phyloP scores from a whole-genome alignment of 148 eudicot genomes.

The Persicaria tinctoria region DNA sequence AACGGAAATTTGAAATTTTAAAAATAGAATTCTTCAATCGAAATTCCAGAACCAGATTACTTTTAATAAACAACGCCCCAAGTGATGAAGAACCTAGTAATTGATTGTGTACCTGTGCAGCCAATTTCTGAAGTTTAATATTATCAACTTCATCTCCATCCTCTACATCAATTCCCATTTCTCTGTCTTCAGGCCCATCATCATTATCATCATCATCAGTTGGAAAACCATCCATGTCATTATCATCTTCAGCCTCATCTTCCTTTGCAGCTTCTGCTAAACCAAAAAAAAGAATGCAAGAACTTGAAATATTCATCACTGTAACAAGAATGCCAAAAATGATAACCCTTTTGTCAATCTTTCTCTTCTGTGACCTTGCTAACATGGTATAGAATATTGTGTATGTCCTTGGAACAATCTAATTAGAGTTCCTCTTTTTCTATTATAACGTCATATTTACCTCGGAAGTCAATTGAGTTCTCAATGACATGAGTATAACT shows the following conservation, averaged over 20 bases:
- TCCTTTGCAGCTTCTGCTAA: constrained; percentile 71
- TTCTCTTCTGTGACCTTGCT: not conserved
- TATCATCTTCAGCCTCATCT: constrained; percentile 58
- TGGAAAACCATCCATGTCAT: constrained; percentile 77
- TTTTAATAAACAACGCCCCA: not conserved
- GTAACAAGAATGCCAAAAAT: not conserved
- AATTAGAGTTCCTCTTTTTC: not conserved
- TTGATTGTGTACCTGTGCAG: constrained; percentile 62
- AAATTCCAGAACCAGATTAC: no score
- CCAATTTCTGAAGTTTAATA: constrained; percentile 54
- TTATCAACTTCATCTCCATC: constrained; percentile 88
- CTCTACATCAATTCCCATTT: constrained; percentile 93
- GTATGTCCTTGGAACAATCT: not conserved
- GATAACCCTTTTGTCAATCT: not conserved
- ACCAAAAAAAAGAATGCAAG: constrained; percentile 2
- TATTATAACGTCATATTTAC: not conserved
- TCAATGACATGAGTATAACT: not conserved
- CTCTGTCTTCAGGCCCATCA: constrained; percentile 57
- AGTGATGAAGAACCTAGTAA: not conserved
- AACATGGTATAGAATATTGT: not conserved
- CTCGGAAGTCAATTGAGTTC: not conserved
- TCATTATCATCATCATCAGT: constrained; percentile 73
- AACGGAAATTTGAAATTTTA: not conserved
- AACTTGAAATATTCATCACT: not conserved
- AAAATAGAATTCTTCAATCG: no score